These are phyloP conservation scores for Immersiella caudata DNA, from an alignment of 495 filamentous ascomycete genomes.

Conservation along the genomic window DNA sequence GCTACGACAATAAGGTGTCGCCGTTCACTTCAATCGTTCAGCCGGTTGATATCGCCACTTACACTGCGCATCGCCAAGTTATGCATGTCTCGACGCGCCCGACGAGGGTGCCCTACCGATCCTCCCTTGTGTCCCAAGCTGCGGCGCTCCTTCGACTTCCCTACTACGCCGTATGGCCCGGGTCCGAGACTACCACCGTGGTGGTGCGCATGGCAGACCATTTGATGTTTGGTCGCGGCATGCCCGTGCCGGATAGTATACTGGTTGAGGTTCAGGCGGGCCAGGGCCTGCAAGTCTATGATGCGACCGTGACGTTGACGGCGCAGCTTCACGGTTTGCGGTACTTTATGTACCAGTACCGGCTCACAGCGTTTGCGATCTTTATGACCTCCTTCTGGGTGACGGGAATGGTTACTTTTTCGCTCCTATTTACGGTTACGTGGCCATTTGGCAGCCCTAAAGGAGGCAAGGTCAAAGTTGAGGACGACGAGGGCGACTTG, in stretches of 20 bases:
- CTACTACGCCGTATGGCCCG: constrained; percentile 46
- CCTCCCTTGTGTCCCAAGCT: constrained; percentile 42
- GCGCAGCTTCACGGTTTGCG: constrained; percentile 75
- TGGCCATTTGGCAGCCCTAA: constrained; percentile 6
- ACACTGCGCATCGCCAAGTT: constrained; percentile 33
- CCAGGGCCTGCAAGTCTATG: constrained; percentile 73
- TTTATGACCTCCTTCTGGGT: constrained; percentile 75
- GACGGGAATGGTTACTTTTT: constrained; percentile 64
- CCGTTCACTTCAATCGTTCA: not conserved
- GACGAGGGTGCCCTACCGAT: constrained; percentile 44
- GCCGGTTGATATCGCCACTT: constrained; percentile 17
- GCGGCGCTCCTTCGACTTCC: constrained; percentile 48
- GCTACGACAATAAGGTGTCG: not conserved
- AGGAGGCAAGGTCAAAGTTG: not conserved
- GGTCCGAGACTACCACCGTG: constrained; percentile 58
- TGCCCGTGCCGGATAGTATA: constrained; percentile 59
- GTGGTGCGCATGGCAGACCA: constrained; percentile 71
- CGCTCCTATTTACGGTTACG: constrained; percentile 40
- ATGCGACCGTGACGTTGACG: constrained; percentile 64
- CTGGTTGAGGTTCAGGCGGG: constrained; percentile 69
- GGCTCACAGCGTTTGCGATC: constrained; percentile 65
- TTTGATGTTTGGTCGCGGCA: constrained; percentile 62
- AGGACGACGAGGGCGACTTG: not conserved
- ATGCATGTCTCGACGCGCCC: constrained; percentile 44
- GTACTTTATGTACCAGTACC: constrained; percentile 85